These are phyloP conservation scores for Aspergillus sergii DNA, from an alignment of 2,329 filamentous ascomycete genomes.

Conservation along the genomic window DNA sequence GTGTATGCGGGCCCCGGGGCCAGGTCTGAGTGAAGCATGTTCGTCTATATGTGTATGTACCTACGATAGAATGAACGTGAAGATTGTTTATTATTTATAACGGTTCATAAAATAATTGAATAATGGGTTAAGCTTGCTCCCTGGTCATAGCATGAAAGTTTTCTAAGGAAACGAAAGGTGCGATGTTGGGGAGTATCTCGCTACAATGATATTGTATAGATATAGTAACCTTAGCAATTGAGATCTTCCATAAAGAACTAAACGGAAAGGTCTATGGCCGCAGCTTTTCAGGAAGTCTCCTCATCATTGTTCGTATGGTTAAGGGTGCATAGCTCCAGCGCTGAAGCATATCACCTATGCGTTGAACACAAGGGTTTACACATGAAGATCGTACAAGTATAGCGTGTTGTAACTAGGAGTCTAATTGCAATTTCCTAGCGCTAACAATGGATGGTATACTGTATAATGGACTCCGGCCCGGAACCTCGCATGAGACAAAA, in stretches of 20 bases:
- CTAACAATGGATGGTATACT: slow-evolving; percentile 16
- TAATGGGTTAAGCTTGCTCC: not conserved
- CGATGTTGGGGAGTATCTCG: not conserved
- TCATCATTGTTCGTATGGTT: not conserved
- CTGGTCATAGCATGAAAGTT: not conserved
- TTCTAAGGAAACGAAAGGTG: not conserved
- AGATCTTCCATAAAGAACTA: not conserved
- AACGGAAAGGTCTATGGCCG: not conserved
- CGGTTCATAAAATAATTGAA: not conserved
- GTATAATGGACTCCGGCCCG: slow-evolving; percentile 8
- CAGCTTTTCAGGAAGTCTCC: not conserved
- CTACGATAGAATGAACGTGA: not conserved
- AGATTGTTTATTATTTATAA: not conserved
- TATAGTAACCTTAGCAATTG: slow-evolving; percentile 12
- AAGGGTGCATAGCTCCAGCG: not conserved
- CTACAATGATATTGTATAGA: not conserved
- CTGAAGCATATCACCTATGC: not conserved
- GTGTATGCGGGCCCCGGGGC: too few relatives aligned
- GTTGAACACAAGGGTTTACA: not conserved
- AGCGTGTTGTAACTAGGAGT: not conserved
- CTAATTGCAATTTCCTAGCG: slow-evolving; percentile 4
- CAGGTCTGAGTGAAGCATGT: not conserved
- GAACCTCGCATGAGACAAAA: slow-evolving; percentile 8
- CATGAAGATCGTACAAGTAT: not conserved
- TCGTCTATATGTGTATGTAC: not conserved